Conservation (phyloP, 371 early-diverging fungal species). For the Mucor ambiguus region DNA sequence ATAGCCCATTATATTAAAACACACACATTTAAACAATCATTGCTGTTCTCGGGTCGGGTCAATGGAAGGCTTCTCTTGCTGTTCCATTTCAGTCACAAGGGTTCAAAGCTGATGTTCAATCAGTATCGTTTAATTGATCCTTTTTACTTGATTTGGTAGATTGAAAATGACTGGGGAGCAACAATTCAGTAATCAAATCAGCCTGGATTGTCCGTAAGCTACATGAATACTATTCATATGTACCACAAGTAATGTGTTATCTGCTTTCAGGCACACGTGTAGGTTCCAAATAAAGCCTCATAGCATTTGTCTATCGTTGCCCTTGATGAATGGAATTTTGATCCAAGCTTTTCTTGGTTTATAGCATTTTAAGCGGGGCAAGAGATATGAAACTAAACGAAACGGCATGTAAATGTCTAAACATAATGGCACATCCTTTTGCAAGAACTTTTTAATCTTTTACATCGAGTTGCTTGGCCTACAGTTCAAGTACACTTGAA, state of each 20-base stretch:
- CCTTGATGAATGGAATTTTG: background rate
- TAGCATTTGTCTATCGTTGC: slow-evolving; percentile 1
- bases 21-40: background rate
- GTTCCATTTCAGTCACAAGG: slow-evolving; percentile 2
- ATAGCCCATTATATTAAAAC: background rate
- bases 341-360: background rate
- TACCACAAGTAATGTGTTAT: background rate
- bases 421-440: background rate
- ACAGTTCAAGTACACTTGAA: too few relatives aligned
- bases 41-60: slow-evolving; percentile 6
- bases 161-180: background rate
- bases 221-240: background rate
- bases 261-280: background rate
- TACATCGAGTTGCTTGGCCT: too few relatives aligned
- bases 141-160: slow-evolving; percentile 2
- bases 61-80: background rate
- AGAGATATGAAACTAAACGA: background rate
- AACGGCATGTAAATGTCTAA: background rate
- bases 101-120: background rate
- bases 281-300: background rate
- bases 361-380: background rate
- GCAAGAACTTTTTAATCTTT: too few relatives aligned
- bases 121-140: background rate
- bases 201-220: background rate
- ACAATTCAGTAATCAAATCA: background rate